Base-by-base conservation (phyloP, 371 early-diverging fungal species). In the Quaeritorhiza haematococci region DNA sequence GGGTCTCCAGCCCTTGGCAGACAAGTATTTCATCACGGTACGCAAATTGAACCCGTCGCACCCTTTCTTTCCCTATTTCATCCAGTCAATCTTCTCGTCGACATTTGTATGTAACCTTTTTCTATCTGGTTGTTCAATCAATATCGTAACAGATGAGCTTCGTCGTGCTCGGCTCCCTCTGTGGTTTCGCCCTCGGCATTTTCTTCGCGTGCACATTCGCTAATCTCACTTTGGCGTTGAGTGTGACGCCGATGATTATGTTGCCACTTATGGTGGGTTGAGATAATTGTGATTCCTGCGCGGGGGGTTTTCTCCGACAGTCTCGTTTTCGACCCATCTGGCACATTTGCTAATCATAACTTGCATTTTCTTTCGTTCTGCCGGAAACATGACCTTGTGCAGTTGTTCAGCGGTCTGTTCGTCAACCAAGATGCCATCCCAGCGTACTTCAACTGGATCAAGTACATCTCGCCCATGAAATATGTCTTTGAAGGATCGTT, bases 341-440 rank as follows among this genome's bases (percentile, higher is more conserved):
- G n/a, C n/a, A n/a, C n/a, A n/a, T n/a, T n/a, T n/a, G n/a, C n/a
- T n/a, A n/a, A n/a, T n/a, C n/a, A n/a, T n/a, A n/a, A n/a, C n/a
- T n/a, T n/a, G n/a, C n/a, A n/a, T n/a, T n/a, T n/a, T n/a, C n/a
- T n/a, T n/a, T n/a, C n/a, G n/a, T n/a, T n/a, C n/a, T n/a, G n/a
- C n/a, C n/a, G n/a, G n/a, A n/a, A n/a, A n/a, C n/a, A 63, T 72
- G 13, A 71, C 74, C 54, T 50, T 72, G 5, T 49, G 5, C 51
- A 26, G 27, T 63, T 78, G 33, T 82, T 84, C 61, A 67, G 72
- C 26, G 83, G 84, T 3, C 65, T 87, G 54, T 68, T 87, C 50
- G 79, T 85, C 61, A 88, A 85, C 65, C 64, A 69, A 7, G 75
- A 69, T 7, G 69, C 72, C 35, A 79, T 84, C 48, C 84, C 86